These are phyloP conservation scores for Astragalus membranaceus DNA, from an alignment of 306 rosid genomes.

Conservation along the genomic window DNA sequence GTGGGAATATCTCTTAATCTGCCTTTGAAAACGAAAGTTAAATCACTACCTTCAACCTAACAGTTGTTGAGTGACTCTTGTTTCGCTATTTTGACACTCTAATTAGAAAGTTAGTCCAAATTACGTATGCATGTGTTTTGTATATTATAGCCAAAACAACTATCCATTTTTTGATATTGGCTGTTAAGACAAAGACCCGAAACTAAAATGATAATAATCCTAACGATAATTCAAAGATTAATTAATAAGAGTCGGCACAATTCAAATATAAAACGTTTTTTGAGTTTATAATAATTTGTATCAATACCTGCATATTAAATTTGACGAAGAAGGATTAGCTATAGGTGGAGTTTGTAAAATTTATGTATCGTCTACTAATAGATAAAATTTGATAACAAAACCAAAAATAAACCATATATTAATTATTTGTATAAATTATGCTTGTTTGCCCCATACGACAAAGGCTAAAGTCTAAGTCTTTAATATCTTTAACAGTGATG, in stretches of 20 bases:
- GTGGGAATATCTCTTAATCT: slow-evolving; percentile 10
- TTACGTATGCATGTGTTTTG: neutral
- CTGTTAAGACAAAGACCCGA: slow-evolving; percentile 10
- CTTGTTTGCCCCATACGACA: neutral
- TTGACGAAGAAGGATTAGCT: too few species aligned
- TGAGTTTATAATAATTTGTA: too few species aligned
- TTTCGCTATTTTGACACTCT: neutral
- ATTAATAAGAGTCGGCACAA: neutral
- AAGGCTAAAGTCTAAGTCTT: neutral
- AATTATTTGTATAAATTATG: neutral
- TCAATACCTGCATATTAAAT: too few species aligned
- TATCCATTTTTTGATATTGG: slow-evolving; percentile 7
- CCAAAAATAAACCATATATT: too few species aligned
- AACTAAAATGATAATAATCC: neutral
- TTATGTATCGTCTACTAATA: neutral
- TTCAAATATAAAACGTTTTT: neutral
- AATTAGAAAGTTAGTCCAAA: neutral
- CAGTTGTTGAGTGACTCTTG: slow-evolving; percentile 9
- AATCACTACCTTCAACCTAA: slow-evolving; percentile 16
- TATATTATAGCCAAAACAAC: neutral
- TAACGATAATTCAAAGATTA: neutral
- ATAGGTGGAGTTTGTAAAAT: too few species aligned
- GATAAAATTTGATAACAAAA: too few species aligned
- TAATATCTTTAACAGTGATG: neutral
- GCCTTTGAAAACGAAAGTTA: slow-evolving; percentile 11